Percentiles rank a stretch among this genome's conserved stretches.
phyloP scores from a whole-genome alignment of 1,284 basidiomycete genomes.

The Cryptococcus jaspeensis region DNA sequence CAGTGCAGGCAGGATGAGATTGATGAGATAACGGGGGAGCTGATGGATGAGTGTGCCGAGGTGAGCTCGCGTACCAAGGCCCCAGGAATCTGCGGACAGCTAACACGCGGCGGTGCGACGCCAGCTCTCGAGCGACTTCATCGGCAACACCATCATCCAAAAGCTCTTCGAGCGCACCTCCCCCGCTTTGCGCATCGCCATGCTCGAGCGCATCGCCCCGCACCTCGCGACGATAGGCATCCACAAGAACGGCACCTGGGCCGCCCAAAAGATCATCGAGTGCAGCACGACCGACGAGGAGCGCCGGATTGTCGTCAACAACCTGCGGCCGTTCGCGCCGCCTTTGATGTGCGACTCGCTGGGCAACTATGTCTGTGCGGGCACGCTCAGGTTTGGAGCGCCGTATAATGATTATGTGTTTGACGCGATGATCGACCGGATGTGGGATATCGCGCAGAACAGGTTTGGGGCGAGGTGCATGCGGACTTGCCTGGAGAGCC shows the following conservation, averaged over 20 bases:
- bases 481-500: slow-evolving; percentile 91
- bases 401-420: slow-evolving; percentile 94
- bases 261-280: slow-evolving; percentile 98
- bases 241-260: slow-evolving; percentile 99
- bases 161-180: slow-evolving; percentile 93
- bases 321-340: slow-evolving; percentile 86
- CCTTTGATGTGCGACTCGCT: slow-evolving; percentile 93
- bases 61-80: slow-evolving; percentile 24
- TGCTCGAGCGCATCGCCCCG: slow-evolving; percentile 91
- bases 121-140: slow-evolving; percentile 96
- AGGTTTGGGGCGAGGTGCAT: slow-evolving; percentile 97
- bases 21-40: slow-evolving; percentile 83
- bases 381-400: slow-evolving; percentile 84
- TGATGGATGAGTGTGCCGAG: slow-evolving; percentile 67
- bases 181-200: slow-evolving; percentile 69
- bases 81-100: background rate
- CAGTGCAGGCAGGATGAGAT: slow-evolving; percentile 82
- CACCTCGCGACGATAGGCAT: slow-evolving; percentile 96
- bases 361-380: slow-evolving; percentile 89
- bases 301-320: slow-evolving; percentile 75
- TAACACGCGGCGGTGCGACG: background rate
- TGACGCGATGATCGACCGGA: slow-evolving; percentile 95
- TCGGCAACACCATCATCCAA: slow-evolving; percentile 97
- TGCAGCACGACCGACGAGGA: slow-evolving; percentile 89
- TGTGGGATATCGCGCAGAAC: slow-evolving; percentile 92